A percentile compares a stretch with the other conserved stretches of the same genome.
These are phyloP conservation scores for Trichoderma orchidacearum DNA, from an alignment of 495 filamentous ascomycete genomes.

Conservation along the genomic window DNA sequence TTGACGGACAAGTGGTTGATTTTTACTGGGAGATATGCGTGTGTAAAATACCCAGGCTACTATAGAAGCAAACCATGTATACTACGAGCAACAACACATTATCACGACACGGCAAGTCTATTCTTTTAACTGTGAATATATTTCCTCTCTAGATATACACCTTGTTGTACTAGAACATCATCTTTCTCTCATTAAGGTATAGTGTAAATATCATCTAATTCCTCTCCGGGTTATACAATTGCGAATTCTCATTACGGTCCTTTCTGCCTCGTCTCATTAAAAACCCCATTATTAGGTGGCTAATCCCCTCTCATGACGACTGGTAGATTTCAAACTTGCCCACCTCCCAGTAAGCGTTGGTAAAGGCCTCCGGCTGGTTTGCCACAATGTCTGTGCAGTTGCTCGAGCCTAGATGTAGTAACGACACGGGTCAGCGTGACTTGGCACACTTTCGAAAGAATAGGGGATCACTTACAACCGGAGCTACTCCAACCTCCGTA, in stretches of 20 bases:
- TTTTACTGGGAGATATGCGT: background rate
- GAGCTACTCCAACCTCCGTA: conserved; percentile 25
- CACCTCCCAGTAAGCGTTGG: conserved; percentile 53
- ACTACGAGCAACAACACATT: background rate
- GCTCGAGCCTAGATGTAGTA: conserved; percentile 16
- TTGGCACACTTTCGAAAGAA: background rate
- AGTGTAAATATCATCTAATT: background rate
- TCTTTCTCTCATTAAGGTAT: background rate
- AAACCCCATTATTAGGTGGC: no score
- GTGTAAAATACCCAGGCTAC: background rate
- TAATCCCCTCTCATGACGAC: conserved; percentile 9
- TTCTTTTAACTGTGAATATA: no score
- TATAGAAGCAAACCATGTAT: background rate
- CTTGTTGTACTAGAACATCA: no score
- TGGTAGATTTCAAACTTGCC: conserved; percentile 50
- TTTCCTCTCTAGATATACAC: background rate
- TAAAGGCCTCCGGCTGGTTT: conserved; percentile 46
- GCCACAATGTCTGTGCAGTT: conserved; percentile 49
- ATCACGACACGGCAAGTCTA: no score
- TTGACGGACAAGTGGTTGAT: background rate
- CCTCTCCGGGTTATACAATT: background rate
- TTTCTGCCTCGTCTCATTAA: background rate
- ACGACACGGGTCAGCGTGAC: background rate
- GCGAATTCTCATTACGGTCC: background rate
- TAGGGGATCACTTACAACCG: conserved; percentile 27